Evolutionary conservation across 2,329 filamentous ascomycete species (phyloP).

Genomic region (Aspergillus sclerotialis): DNA sequence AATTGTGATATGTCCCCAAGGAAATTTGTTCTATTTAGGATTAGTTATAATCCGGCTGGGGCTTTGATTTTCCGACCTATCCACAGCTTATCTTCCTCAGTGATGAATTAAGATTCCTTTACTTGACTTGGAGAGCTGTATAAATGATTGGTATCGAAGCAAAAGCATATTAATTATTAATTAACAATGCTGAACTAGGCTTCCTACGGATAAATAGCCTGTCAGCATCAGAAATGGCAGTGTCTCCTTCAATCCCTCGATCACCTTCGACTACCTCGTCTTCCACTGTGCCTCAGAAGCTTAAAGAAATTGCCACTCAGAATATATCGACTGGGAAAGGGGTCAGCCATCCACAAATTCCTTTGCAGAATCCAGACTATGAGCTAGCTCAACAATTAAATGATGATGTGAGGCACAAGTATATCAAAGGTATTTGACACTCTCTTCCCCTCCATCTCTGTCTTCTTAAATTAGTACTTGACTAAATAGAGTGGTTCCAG

Average conservation of each 20-base stretch:
- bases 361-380: slow-evolving; percentile 21
- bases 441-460: not conserved
- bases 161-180: no score
- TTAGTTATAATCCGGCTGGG: no score
- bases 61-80: no score
- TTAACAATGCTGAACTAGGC: no score
- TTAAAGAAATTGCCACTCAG: slow-evolving; percentile 13
- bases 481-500: slow-evolving; percentile 34
- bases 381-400: slow-evolving; percentile 68
- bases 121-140: no score
- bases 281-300: slow-evolving; percentile 24
- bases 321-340: no score
- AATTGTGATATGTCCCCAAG: no score
- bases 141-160: no score
- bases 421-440: slow-evolving; percentile 63
- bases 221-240: slow-evolving; percentile 27
- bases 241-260: slow-evolving; percentile 36
- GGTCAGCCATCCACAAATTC: slow-evolving; percentile 10
- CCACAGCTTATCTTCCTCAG: no score
- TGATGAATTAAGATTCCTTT: no score
- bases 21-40: no score
- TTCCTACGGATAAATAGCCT: no score
- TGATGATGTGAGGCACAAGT: slow-evolving; percentile 76
- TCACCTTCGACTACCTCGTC: slow-evolving; percentile 29
- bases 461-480: not conserved